These are phyloP conservation scores for Phytophthora pistaciae DNA, from an alignment of 352 stramenopile genomes.

Conservation along the genomic window DNA sequence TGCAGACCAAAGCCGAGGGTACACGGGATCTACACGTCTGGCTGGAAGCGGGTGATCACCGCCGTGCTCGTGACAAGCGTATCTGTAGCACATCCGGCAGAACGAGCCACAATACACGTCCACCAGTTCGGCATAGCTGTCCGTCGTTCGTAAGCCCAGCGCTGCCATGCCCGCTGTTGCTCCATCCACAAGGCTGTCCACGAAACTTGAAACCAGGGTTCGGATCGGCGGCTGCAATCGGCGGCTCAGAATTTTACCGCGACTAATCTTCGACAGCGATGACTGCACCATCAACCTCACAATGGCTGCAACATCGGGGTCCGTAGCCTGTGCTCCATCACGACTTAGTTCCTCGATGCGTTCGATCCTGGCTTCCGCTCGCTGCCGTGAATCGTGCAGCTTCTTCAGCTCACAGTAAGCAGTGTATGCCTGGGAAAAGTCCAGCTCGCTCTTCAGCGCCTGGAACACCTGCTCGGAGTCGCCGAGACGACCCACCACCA, in stretches of 20 bases:
- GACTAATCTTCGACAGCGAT: conserved; percentile 21
- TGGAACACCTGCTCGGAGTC: conserved; percentile 46
- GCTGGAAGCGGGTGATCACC: conserved; percentile 75
- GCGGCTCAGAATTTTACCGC: conserved; percentile 11
- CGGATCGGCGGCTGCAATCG: conserved; percentile 55
- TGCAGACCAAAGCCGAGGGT: conserved; percentile 47
- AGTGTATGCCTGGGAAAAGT: conserved; percentile 46
- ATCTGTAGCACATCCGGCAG: conserved; percentile 93
- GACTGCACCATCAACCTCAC: conserved; percentile 29
- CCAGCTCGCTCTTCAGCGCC: conserved; percentile 43
- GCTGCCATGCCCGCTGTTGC: conserved; percentile 19
- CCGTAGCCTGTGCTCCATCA: not conserved
- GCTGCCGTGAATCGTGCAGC: conserved; percentile 22
- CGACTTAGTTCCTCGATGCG: conserved; percentile 18
- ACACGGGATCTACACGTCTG: conserved; percentile 59
- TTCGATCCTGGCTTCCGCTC: conserved; percentile 17
- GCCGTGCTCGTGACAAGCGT: conserved; percentile 92
- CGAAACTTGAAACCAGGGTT: conserved; percentile 69
- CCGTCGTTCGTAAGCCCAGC: conserved; percentile 56
- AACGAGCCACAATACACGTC: conserved; percentile 90
- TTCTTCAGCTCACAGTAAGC: conserved; percentile 53
- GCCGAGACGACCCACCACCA: conserved; percentile 42
- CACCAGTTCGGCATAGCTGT: conserved; percentile 74
- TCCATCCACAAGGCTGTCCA: conserved; percentile 27
- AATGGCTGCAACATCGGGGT: conserved; percentile 23